Evolutionary conservation across 2,329 filamentous ascomycete genomes (phyloP), one percentile per base, ranked within the genome.

Genomic region (Drechmeria coniospora): DNA sequence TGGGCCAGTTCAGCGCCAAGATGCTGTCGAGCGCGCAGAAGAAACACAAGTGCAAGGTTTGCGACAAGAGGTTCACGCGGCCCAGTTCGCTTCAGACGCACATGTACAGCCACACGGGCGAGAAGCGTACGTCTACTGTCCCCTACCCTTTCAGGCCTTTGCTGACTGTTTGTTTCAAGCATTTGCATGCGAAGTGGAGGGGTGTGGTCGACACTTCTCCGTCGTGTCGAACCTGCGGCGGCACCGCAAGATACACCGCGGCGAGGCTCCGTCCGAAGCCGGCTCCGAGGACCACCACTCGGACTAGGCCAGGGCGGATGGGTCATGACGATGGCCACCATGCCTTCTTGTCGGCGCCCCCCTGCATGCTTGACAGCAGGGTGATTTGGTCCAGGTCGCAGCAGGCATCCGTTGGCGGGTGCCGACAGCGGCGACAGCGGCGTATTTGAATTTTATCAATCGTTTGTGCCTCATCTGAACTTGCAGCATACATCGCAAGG

Each of bases 31-130:
- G 83, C 57, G 90, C 87, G 8, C 84, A 94, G 51, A 95, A 95
- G 74, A 95, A 95, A 66, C 90, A 95, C 62, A 94, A 94, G 64
- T 95, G 87, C 70, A 94, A 93, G 60, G 81, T 95, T 34, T 95
- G 87, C 62, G 87, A 94, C 56, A 94, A 95, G 68, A 75, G 87
- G 23, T 95, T 95, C 53, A 94, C 87, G 2, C 72, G 87, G 30
- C 87, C 87, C 2, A 93, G 84, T 49, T 94, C 87, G 10, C 56
- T 95, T 21, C 87, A 94, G 51, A 95, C 87, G 18, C 87, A 95
- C 51, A 94, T 94, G 80, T 94, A 94, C 59, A 93, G 84, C 56
- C 87, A 95, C 49, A 95, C 87, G 31, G 87, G 87, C 49, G 87
- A 95, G 56, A 95, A 95, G 62, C 87, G 84, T 93, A 72, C 67